Evolutionary conservation across 371 early-diverging fungal genomes (phyloP).

Genomic region (Dichotomocladium elegans): DNA sequence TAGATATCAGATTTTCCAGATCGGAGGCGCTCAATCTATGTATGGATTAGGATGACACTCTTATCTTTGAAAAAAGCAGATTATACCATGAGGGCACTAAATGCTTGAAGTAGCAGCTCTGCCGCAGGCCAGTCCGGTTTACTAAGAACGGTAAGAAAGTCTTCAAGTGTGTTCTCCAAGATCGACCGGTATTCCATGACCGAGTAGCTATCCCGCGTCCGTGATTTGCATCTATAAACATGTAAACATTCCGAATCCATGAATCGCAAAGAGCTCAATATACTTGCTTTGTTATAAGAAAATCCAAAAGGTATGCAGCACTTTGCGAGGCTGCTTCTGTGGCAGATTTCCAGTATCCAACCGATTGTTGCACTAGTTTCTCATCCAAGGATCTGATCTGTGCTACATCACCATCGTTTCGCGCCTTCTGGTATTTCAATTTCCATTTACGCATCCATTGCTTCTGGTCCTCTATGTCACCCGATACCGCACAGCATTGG

Average conservation of each 20-base stretch:
- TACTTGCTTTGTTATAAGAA: slow-evolving; percentile 54
- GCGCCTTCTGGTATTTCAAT: slow-evolving; percentile 23
- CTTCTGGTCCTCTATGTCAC: slow-evolving; percentile 16
- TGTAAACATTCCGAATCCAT: neutral
- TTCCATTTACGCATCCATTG: slow-evolving; percentile 33
- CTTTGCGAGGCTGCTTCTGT: slow-evolving; percentile 59
- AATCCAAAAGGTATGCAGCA: slow-evolving; percentile 61
- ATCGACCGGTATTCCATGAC: slow-evolving; percentile 75
- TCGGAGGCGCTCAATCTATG: slow-evolving; percentile 52
- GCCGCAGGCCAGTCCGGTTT: slow-evolving; percentile 94
- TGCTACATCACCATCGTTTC: slow-evolving; percentile 21
- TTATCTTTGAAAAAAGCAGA: neutral
- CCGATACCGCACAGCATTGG: slow-evolving; percentile 58
- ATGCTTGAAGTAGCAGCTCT: slow-evolving; percentile 30
- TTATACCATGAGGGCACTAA: slow-evolving; percentile 1
- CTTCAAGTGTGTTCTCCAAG: slow-evolving; percentile 68
- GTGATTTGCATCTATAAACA: slow-evolving; percentile 48
- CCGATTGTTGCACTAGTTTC: slow-evolving; percentile 14
- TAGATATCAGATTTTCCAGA: slow-evolving; percentile 56
- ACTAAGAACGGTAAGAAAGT: slow-evolving; percentile 66
- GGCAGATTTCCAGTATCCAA: slow-evolving; percentile 30
- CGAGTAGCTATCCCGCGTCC: slow-evolving; percentile 36
- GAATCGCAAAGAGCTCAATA: neutral
- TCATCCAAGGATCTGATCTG: slow-evolving; percentile 17
- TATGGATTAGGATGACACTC: neutral